These are phyloP conservation scores for Pythium sukuiense DNA, from an alignment of 352 stramenopile species.

Conservation along the genomic window DNA sequence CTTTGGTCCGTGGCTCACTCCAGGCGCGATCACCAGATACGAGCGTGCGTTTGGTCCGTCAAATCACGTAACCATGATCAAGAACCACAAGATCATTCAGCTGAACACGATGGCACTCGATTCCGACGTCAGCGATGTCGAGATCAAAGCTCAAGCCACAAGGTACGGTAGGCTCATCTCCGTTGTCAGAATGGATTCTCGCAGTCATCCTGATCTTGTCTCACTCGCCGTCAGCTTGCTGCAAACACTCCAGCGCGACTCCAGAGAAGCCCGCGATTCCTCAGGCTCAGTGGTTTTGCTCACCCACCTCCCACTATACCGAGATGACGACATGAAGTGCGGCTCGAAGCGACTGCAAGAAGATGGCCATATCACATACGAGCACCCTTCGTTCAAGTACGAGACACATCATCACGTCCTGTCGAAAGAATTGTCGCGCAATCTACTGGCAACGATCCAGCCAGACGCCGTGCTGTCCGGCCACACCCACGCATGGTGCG, in stretches of 20 bases:
- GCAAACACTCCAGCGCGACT: slow-evolving; percentile 36
- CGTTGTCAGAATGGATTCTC: background rate
- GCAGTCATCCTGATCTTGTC: background rate
- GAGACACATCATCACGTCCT: slow-evolving; percentile 67
- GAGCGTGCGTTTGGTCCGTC: slow-evolving; percentile 58
- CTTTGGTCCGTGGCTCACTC: slow-evolving; percentile 52
- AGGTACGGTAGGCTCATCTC: slow-evolving; percentile 31
- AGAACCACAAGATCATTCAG: slow-evolving; percentile 55
- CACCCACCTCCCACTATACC: slow-evolving; percentile 63
- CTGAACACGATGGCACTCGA: slow-evolving; percentile 85
- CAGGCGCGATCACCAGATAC: slow-evolving; percentile 45
- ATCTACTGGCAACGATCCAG: slow-evolving; percentile 48
- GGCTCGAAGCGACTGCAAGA: slow-evolving; percentile 48
- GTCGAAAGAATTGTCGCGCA: slow-evolving; percentile 46
- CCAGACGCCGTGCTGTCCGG: slow-evolving; percentile 65
- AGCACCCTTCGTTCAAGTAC: slow-evolving; percentile 68
- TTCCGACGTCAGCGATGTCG: slow-evolving; percentile 43
- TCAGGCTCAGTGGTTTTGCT: slow-evolving; percentile 48
- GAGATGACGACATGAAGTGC: slow-evolving; percentile 56
- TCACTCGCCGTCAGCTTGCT: slow-evolving; percentile 38
- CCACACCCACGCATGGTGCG: slow-evolving; percentile 76
- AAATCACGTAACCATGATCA: slow-evolving; percentile 52
- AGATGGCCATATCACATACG: slow-evolving; percentile 76
- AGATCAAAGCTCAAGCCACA: slow-evolving; percentile 51
- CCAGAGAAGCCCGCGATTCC: slow-evolving; percentile 12